Evolutionary conservation across 2,329 filamentous ascomycete genomes (phyloP).

Genomic region (Xenoacremonium recifei): DNA sequence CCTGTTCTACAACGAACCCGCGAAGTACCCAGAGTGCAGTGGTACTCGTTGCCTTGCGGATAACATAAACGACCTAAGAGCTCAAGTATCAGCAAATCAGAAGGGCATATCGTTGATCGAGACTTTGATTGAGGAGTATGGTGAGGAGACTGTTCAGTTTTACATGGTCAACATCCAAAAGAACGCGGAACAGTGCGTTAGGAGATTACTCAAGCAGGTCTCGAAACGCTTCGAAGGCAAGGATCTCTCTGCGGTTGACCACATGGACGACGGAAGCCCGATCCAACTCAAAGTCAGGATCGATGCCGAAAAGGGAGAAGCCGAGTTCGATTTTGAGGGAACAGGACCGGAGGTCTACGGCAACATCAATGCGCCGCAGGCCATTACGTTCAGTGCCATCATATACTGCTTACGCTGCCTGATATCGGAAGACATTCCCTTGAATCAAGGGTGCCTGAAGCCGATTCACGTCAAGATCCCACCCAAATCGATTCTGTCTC

Average conservation of each 20-base stretch:
- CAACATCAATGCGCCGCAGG: slow-evolving; percentile 79
- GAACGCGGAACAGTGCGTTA: slow-evolving; percentile 74
- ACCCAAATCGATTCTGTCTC: slow-evolving; percentile 69
- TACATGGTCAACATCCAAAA: slow-evolving; percentile 82
- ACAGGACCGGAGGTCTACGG: slow-evolving; percentile 79
- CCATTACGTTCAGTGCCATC: slow-evolving; percentile 81
- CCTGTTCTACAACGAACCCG: slow-evolving; percentile 70
- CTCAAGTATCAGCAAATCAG: slow-evolving; percentile 80
- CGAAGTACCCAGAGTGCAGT: slow-evolving; percentile 71
- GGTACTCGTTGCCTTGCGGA: slow-evolving; percentile 77
- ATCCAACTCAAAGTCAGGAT: slow-evolving; percentile 75
- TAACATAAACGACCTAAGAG: slow-evolving; percentile 80
- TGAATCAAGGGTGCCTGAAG: slow-evolving; percentile 79
- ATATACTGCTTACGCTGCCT: slow-evolving; percentile 82
- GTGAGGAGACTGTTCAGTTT: slow-evolving; percentile 74
- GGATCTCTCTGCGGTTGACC: slow-evolving; percentile 69
- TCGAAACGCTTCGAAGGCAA: slow-evolving; percentile 68
- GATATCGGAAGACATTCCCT: slow-evolving; percentile 76
- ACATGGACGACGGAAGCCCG: slow-evolving; percentile 82
- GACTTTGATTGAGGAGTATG: slow-evolving; percentile 73
- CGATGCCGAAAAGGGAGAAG: slow-evolving; percentile 71
- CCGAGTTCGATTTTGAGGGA: slow-evolving; percentile 76
- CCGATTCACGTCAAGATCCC: slow-evolving; percentile 75
- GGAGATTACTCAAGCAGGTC: slow-evolving; percentile 69
- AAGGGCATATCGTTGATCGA: slow-evolving; percentile 83